Percentiles rank a stretch among this genome's conserved stretches.
These are phyloP conservation scores for Climacium dendroides DNA, from an alignment of 225 moss, liverwort and hornwort genomes.

Conservation along the genomic window DNA sequence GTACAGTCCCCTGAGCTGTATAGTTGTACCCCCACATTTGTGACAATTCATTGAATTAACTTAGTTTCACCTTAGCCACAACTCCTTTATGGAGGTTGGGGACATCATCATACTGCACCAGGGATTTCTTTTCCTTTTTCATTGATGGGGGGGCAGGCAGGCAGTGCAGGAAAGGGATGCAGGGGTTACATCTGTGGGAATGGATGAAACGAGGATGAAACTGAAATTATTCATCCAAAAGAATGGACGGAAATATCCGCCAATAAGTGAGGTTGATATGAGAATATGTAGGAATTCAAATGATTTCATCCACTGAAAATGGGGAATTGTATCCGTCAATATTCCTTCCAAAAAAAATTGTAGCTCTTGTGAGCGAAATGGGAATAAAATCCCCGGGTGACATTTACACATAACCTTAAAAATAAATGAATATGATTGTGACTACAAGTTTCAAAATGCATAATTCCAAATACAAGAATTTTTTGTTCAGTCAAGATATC, in stretches of 20 bases:
- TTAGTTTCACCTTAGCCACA: neutral
- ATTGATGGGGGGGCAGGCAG: neutral
- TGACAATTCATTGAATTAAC: neutral
- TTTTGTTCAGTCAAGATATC: neutral
- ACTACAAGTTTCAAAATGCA: neutral
- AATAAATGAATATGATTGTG: neutral
- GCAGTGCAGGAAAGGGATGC: neutral
- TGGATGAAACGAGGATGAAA: neutral
- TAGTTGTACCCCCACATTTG: neutral
- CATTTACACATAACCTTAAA: rapidly evolving
- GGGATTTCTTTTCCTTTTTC: neutral
- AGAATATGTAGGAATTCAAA: no score
- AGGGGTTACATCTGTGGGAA: neutral
- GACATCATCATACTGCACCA: neutral
- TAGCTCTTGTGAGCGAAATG: rapidly evolving
- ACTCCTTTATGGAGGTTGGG: neutral
- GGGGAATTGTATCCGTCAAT: no score
- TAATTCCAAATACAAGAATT: rapidly evolving
- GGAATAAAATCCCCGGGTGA: neutral
- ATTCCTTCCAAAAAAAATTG: neutral
- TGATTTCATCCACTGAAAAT: neutral
- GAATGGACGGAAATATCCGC: neutral
- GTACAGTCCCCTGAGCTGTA: neutral
- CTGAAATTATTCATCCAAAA: neutral
- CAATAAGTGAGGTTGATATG: no score